These are phyloP conservation scores for Gaillardinia entomophila DNA, from an alignment of 805 yeast species.

Conservation along the genomic window DNA sequence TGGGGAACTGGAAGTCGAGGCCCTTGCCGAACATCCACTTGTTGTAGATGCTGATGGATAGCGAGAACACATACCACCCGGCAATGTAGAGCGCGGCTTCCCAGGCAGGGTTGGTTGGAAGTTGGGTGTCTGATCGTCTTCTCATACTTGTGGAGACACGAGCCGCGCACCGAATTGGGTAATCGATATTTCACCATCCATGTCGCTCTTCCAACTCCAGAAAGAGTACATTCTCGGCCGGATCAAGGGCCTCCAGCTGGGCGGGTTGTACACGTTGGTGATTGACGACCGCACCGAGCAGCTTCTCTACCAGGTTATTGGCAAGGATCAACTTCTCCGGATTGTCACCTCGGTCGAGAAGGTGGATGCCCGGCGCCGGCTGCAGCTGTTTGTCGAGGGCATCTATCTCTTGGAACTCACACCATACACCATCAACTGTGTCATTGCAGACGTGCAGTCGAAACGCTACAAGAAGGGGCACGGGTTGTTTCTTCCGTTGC, in stretches of 20 bases:
- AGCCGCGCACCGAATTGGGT: too few relatives aligned
- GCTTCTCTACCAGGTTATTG: slow-evolving; percentile 42
- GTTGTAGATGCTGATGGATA: slow-evolving; percentile 74
- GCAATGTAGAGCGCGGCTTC: slow-evolving; percentile 26
- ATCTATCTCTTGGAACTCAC: slow-evolving; percentile 73
- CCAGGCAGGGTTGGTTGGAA: not conserved
- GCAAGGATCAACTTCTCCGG: slow-evolving; percentile 43
- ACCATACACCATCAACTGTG: slow-evolving; percentile 64
- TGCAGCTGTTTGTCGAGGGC: slow-evolving; percentile 66
- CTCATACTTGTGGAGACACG: too few relatives aligned
- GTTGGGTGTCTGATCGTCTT: not conserved
- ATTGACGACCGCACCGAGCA: slow-evolving; percentile 52
- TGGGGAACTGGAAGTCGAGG: slow-evolving; percentile 75
- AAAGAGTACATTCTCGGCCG: slow-evolving; percentile 1
- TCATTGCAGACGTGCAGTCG: slow-evolving; percentile 67
- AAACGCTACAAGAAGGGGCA: slow-evolving; percentile 72
- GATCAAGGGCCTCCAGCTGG: slow-evolving; percentile 5
- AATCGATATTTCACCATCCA: too few relatives aligned
- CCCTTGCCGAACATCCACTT: slow-evolving; percentile 94
- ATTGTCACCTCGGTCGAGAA: slow-evolving; percentile 60
- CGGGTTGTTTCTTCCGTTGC: slow-evolving; percentile 62
- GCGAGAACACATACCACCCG: slow-evolving; percentile 70
- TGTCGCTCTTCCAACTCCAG: not conserved
- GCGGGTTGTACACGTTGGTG: slow-evolving; percentile 28
- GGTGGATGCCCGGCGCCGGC: slow-evolving; percentile 56